phyloP scores from a whole-genome alignment of 2,329 filamentous ascomycete species.

The Monilinia fructigena region DNA sequence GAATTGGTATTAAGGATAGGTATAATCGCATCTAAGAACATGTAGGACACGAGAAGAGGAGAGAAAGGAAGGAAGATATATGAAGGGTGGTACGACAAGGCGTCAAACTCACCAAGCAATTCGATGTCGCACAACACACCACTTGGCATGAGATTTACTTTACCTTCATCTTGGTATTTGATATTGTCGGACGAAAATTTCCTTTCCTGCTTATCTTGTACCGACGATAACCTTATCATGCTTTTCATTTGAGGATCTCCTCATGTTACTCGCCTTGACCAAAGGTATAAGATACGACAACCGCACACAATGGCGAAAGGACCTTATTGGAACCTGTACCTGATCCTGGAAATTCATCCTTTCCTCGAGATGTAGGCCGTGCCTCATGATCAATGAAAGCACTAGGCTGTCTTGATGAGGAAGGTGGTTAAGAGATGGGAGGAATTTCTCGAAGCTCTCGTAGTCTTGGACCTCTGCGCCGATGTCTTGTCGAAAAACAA shows the following conservation, averaged over 20 bases:
- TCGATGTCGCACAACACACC: not conserved
- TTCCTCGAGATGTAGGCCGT: not conserved
- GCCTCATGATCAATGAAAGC: conserved; percentile 9
- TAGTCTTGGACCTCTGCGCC: not conserved
- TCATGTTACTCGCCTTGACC: not conserved
- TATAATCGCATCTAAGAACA: not conserved
- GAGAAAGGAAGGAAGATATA: conserved; percentile 2
- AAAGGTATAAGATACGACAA: not conserved
- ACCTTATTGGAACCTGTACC: not conserved
- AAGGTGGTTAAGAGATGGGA: conserved; percentile 10
- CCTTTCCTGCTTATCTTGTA: not conserved
- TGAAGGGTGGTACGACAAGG: not conserved
- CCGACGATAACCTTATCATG: not conserved
- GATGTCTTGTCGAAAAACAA: conserved; percentile 8
- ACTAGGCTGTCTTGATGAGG: not conserved
- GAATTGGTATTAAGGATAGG: not conserved
- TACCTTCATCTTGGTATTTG: not conserved
- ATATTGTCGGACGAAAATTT: not conserved
- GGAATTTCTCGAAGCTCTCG: not conserved
- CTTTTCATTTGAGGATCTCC: not conserved
- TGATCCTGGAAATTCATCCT: not conserved
- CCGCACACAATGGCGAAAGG: not conserved
- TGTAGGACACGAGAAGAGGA: not conserved
- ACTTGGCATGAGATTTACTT: conserved; percentile 1
- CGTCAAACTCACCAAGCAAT: not conserved